A percentile compares a stretch with the other conserved stretches of the same genome.
Evolutionary conservation across 2,329 filamentous ascomycete species (phyloP).

Genomic region (Colletotrichum tanaceti): DNA sequence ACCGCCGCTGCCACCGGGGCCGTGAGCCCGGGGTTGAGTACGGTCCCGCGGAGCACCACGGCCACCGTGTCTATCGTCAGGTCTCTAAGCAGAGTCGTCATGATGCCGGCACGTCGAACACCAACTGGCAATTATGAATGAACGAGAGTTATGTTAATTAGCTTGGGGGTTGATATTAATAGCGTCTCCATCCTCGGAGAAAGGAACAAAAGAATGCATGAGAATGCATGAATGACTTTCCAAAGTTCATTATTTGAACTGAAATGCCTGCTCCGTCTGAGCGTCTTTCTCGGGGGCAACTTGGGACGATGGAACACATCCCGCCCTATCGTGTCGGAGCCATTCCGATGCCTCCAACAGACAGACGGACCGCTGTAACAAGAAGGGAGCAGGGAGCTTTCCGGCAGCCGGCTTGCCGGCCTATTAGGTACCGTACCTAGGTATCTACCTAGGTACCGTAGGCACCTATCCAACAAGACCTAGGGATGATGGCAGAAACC

Average conservation of each 20-base stretch:
- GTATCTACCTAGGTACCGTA: too few relatives aligned
- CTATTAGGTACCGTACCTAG: too few relatives aligned
- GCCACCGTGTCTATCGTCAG: constrained; percentile 4
- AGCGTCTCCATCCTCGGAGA: background rate
- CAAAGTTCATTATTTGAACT: background rate
- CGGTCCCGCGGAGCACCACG: background rate
- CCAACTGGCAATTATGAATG: background rate
- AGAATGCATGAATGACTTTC: too few relatives aligned
- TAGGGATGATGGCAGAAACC: too few relatives aligned
- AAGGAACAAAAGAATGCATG: background rate
- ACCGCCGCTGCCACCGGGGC: background rate
- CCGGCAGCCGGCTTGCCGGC: background rate
- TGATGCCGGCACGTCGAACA: background rate
- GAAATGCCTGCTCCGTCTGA: background rate
- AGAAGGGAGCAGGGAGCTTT: background rate
- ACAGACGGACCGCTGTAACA: background rate
- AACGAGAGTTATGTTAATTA: background rate
- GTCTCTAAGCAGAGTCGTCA: background rate
- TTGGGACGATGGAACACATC: background rate
- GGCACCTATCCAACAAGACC: too few relatives aligned
- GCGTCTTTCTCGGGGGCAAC: background rate
- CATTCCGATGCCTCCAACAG: background rate
- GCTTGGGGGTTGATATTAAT: too few relatives aligned
- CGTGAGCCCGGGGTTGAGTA: background rate
- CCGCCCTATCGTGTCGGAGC: background rate